Evolutionary conservation across 768 basidiomycete genomes (phyloP), one percentile per base, ranked within the genome.

Genomic region (Polyporus arcularius): DNA sequence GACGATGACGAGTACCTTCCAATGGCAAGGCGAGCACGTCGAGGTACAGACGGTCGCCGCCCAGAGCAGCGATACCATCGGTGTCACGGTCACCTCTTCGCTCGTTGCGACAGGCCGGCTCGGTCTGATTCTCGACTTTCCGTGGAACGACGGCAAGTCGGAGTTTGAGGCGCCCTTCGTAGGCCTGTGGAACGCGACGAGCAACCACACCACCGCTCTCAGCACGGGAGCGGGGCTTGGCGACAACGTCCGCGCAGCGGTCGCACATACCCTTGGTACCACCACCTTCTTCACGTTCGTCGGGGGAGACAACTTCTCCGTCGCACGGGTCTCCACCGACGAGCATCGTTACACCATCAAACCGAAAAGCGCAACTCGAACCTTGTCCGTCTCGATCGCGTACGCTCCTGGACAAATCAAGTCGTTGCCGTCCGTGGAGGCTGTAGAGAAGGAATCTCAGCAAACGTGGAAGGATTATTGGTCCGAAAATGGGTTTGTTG

Each of bases 101-200:
- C 72, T 84, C 18, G 51, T 86, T n/a, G 15, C 64, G 14, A 58
- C 64, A 8, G 75, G 76, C 3, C 70, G 70, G 39, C 69, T 85
- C 8, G 82, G 79, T 0, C 18, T 85, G 0, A 85, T 84, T 69
- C 62, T 86, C 12, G 84, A 86, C 67, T 85, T 83, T 63, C 84
- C 84, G 6, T 86, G 83, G 83, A 83, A 82, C 69, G 84, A 84
- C 61, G 85, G 85, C n/a, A 72, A 67, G 16, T 58, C 68, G 16
- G 84, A 85, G 66, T 86, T 85, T 67, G 76, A 77, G 16, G 84
- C 80, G 4, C 85, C 85, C 1, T 85, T 84, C 63, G 85, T 86
- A 0, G 85, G 85, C 2, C 69, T 69, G n/a, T 85, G 72, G 72
- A 78, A 81, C 60, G 74, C 73, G 45, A 77, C 80, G 0, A 67